Conservation (phyloP, 208 protist genomes). For the Polymyxa betae region DNA sequence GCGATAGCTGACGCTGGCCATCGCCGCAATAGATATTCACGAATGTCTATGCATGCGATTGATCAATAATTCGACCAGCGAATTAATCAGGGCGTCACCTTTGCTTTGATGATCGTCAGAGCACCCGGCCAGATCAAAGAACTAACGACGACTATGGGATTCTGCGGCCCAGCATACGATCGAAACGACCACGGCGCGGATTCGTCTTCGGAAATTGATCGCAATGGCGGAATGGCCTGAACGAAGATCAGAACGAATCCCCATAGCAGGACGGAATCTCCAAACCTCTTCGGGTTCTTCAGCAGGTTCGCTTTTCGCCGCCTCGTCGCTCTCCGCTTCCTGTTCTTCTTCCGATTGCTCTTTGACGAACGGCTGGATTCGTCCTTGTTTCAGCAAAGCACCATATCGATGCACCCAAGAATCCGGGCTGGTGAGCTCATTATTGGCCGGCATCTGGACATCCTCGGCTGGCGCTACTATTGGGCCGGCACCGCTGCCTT, state of each 20-base stretch:
- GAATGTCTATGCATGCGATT: background rate
- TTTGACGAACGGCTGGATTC: background rate
- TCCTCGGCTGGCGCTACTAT: background rate
- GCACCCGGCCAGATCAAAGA: constrained; percentile 33
- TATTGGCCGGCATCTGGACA: background rate
- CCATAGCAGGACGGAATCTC: background rate
- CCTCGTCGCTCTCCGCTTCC: background rate
- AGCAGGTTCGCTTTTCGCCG: background rate
- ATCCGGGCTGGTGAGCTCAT: background rate
- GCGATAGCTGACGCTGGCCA: background rate
- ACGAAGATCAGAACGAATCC: background rate
- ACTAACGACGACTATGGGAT: background rate
- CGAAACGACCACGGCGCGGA: constrained; percentile 40
- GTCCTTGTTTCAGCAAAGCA: constrained; percentile 31
- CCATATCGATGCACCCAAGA: background rate
- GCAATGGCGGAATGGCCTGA: constrained; percentile 4
- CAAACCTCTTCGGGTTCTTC: background rate
- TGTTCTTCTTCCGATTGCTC: background rate
- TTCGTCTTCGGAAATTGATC: background rate
- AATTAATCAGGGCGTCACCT: background rate
- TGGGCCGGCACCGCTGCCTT: background rate
- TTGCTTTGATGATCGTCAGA: background rate
- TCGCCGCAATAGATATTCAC: constrained; percentile 26
- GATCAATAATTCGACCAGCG: background rate
- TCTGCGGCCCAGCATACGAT: background rate